phyloP scores from a whole-genome alignment of 176 grass and related monocot genomes.

The Microstegium vimineum region DNA sequence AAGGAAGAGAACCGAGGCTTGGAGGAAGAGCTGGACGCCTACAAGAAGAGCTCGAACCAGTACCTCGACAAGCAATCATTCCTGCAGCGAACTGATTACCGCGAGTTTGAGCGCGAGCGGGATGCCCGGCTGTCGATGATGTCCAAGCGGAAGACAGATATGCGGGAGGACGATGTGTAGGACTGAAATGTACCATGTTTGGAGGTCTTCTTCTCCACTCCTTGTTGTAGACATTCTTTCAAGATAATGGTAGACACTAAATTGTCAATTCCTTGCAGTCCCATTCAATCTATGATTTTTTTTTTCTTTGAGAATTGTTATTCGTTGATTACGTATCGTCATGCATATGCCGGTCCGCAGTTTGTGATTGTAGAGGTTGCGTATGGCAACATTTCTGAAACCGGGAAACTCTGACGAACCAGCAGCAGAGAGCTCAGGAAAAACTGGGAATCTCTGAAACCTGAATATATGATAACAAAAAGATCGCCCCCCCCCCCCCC shows the following conservation, averaged over 20 bases:
- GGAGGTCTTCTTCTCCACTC: background rate
- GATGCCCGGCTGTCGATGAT: slow-evolving; percentile 72
- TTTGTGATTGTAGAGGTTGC: background rate
- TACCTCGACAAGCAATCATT: slow-evolving; percentile 92
- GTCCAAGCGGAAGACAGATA: slow-evolving; percentile 59
- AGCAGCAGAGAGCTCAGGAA: background rate
- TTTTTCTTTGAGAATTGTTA: background rate
- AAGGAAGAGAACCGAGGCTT: slow-evolving; percentile 86
- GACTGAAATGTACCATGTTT: slow-evolving; percentile 1
- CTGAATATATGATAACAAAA: background rate
- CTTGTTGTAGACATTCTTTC: slow-evolving; percentile 30
- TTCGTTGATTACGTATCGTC: background rate
- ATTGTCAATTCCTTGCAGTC: background rate
- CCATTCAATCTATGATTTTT: background rate
- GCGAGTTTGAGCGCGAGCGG: slow-evolving; percentile 94
- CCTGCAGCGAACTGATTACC: slow-evolving; percentile 75
- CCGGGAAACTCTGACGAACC: background rate
- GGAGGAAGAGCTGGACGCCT: slow-evolving; percentile 78
- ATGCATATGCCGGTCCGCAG: background rate
- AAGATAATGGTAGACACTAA: slow-evolving; percentile 13
- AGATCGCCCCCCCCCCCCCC: no score
- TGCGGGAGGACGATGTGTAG: slow-evolving; percentile 61
- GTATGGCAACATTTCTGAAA: background rate
- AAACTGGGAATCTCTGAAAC: background rate
- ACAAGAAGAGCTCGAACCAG: slow-evolving; percentile 98